Conservation (phyloP, 345 rosid species). For the Carallia pectinifolia region DNA sequence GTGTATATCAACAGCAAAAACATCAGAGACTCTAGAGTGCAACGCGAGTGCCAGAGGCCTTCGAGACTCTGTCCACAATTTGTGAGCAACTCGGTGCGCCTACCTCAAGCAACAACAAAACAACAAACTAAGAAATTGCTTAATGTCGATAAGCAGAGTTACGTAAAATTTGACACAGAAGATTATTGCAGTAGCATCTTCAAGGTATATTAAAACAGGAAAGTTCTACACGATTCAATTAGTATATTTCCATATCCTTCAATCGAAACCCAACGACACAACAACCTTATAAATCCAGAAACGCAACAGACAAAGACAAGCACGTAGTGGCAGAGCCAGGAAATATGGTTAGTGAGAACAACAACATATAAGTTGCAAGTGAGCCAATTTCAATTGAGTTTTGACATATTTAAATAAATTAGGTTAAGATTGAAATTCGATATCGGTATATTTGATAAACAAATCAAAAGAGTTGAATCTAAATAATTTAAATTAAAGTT, state of each 20-base stretch:
- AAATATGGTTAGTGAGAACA: no score
- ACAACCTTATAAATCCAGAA: background rate
- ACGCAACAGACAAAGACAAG: background rate
- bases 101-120: constrained; percentile 16
- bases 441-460: no score
- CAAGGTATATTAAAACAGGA: background rate
- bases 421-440: no score
- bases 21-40: constrained; percentile 90
- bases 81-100: constrained; percentile 95
- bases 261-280: background rate
- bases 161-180: background rate
- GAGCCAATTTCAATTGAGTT: no score
- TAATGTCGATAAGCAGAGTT: background rate
- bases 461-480: no score
- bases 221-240: background rate
- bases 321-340: background rate
- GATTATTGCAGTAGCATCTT: background rate
- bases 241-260: background rate
- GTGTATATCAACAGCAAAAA: constrained; percentile 89
- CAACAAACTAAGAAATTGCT: background rate
- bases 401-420: no score
- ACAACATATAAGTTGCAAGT: no score
- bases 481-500: no score
- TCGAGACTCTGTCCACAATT: constrained; percentile 69
- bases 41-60: constrained; percentile 87